Base-by-base conservation (phyloP, 108 stramenopile species). In the Pseudonitzschia pungens region DNA sequence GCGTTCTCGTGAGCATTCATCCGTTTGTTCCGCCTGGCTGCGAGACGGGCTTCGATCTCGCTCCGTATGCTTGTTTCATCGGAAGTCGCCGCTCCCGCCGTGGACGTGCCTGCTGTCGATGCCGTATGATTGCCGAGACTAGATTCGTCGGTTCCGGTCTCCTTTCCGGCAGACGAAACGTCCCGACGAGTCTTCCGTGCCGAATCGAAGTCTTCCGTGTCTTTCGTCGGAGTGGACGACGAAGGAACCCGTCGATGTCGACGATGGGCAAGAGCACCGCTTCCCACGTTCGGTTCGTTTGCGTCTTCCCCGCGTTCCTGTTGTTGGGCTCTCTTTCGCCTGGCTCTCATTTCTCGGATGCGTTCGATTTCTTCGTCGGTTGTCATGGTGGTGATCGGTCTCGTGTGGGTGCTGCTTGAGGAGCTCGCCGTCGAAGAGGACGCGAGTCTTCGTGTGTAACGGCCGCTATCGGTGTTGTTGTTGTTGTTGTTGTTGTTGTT, bases 311-410 rank as follows among this genome's bases (percentile, higher is more conserved):
- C 63, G 51, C 52, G 45, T 48, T 48, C 66, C 45, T 67, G 45
- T 69, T 73, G 68, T 7, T n/a, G n/a, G n/a, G 62, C 45, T 63
- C 73, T 44, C 58, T 73, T 26, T 65, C 78, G 54, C 50, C 69
- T 31, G 7, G 68, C 78, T 16, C 78, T 48, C 51, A 79, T 70
- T 74, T 70, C 69, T 54, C 78, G 68, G 53, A 79, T 79, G 29
- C 78, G 68, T 29, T 79, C 78, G 31, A 79, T 73, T 68, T 79
- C 78, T 20, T 62, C 60, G 60, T 22, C 31, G 4, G 14, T 62
- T 22, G 57, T 26, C 57, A 26, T 58, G 29, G 57, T 31, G 6
- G 57, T 7, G 7, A 16, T 62, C 29, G 36, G 16, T 62, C 60
- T 33, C 57, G 14, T 8, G 45, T 48, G 45, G 9, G 45, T 48